phyloP scores from a whole-genome alignment of 2,329 filamentous ascomycete species.

The Epichloe hybrida region DNA sequence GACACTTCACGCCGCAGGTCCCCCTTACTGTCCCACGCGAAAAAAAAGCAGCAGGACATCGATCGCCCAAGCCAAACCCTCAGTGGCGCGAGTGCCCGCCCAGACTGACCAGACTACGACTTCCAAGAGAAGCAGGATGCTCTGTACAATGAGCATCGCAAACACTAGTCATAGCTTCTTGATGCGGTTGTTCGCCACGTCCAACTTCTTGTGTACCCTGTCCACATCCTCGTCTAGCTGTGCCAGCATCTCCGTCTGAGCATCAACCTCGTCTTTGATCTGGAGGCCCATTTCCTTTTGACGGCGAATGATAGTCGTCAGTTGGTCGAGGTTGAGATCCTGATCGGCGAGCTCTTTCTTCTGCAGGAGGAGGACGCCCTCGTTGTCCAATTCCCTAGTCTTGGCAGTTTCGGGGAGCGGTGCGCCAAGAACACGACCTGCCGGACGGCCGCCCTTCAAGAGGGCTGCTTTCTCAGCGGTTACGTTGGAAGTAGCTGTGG shows the following conservation, averaged over 20 bases:
- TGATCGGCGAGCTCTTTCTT: slow-evolving; percentile 61
- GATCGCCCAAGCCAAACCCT: slow-evolving; percentile 16
- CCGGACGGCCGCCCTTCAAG: slow-evolving; percentile 23
- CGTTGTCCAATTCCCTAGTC: slow-evolving; percentile 65
- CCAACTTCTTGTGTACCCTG: slow-evolving; percentile 53
- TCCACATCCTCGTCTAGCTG: slow-evolving; percentile 53
- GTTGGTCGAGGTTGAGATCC: slow-evolving; percentile 56
- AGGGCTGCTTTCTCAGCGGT: slow-evolving; percentile 37
- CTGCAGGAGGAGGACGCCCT: slow-evolving; percentile 60
- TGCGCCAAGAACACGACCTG: slow-evolving; percentile 57
- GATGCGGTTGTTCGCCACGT: slow-evolving; percentile 59
- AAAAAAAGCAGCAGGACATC: slow-evolving; percentile 15
- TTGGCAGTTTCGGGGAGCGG: slow-evolving; percentile 62
- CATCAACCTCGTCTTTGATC: slow-evolving; percentile 60
- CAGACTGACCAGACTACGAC: slow-evolving; percentile 20
- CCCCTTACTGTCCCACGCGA: slow-evolving; percentile 7
- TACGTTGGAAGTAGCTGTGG: slow-evolving; percentile 9
- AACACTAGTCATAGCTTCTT: slow-evolving; percentile 44
- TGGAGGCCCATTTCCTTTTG: slow-evolving; percentile 67
- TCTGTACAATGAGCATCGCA: slow-evolving; percentile 13
- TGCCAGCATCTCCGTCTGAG: slow-evolving; percentile 58
- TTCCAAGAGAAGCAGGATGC: slow-evolving; percentile 16
- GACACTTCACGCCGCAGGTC: neutral
- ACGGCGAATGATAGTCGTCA: slow-evolving; percentile 54
- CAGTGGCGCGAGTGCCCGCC: slow-evolving; percentile 11